These are phyloP conservation scores for Tetracladium marchalianum DNA, from an alignment of 495 filamentous ascomycete species.

Conservation along the genomic window DNA sequence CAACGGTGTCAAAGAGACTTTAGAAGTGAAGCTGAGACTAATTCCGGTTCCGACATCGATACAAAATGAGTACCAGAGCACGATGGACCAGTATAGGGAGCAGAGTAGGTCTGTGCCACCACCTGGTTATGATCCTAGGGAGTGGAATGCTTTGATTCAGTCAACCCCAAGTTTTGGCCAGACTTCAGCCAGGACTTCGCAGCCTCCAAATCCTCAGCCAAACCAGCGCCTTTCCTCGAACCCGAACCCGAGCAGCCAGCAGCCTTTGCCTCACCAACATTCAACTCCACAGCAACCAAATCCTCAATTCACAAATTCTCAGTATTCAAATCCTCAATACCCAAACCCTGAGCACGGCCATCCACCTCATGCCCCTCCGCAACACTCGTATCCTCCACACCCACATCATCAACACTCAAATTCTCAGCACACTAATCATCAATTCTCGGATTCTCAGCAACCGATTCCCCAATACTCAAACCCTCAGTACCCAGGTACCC, in stretches of 20 bases:
- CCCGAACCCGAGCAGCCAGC: not conserved
- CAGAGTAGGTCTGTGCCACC: constrained; percentile 38
- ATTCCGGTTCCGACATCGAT: constrained; percentile 68
- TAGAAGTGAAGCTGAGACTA: constrained; percentile 89
- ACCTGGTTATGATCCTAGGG: constrained; percentile 55
- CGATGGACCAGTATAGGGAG: constrained; percentile 42
- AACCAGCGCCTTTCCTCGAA: not conserved
- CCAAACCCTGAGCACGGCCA: no score
- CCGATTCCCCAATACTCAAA: no score
- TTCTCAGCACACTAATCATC: no score
- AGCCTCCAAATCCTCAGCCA: no score
- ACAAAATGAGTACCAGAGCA: constrained; percentile 57
- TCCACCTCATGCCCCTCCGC: no score
- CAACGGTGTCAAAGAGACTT: constrained; percentile 73
- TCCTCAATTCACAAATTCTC: no score
- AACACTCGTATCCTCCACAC: no score
- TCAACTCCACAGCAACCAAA: not conserved
- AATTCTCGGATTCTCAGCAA: no score
- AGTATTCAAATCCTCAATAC: no score
- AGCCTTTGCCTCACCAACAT: not conserved
- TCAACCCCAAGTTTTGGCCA: constrained; percentile 39
- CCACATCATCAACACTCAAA: no score
- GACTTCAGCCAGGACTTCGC: not conserved
- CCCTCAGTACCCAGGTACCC: no score
- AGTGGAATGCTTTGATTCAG: constrained; percentile 56